Conservation (phyloP, 2,329 filamentous ascomycete genomes). For the Hymenoscyphus fraxineus region DNA sequence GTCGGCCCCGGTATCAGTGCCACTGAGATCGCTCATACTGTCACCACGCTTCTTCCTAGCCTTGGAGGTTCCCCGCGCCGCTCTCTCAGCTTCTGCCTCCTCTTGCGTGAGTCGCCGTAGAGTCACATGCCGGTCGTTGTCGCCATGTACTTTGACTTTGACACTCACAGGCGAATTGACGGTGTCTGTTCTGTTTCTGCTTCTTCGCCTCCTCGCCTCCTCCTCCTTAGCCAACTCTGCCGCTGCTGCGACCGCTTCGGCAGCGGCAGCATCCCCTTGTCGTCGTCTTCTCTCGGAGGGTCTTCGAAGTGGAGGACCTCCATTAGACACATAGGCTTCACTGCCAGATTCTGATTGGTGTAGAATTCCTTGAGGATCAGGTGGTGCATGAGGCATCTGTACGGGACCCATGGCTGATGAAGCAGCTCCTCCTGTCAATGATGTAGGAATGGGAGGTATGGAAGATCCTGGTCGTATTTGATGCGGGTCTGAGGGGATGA, state of each 20-base stretch:
- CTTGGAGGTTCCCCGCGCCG: conserved; percentile 33
- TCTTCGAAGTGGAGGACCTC: conserved; percentile 41
- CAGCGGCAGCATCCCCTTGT: conserved; percentile 43
- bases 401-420: conserved; percentile 26
- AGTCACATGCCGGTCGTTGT: conserved; percentile 58
- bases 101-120: conserved; percentile 58
- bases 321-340: conserved; percentile 42
- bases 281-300: conserved; percentile 45
- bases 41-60: conserved; percentile 43
- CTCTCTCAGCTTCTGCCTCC: conserved; percentile 46
- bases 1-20: conserved; percentile 47
- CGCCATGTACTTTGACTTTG: conserved; percentile 57
- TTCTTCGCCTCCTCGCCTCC: conserved; percentile 35
- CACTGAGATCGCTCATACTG: conserved; percentile 55
- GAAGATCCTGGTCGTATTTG: conserved; percentile 40
- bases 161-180: conserved; percentile 50
- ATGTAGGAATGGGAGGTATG: conserved; percentile 38
- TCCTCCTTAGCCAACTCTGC: conserved; percentile 47
- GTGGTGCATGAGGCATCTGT: conserved; percentile 53
- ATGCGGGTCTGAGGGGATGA: conserved; percentile 29
- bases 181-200: conserved; percentile 17
- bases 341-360: conserved; percentile 40
- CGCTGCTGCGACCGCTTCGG: conserved; percentile 44
- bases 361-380: conserved; percentile 47
- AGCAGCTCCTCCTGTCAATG: conserved; percentile 16